Conservation (phyloP, 148 eudicot genomes). For the Arbutus unedo region DNA sequence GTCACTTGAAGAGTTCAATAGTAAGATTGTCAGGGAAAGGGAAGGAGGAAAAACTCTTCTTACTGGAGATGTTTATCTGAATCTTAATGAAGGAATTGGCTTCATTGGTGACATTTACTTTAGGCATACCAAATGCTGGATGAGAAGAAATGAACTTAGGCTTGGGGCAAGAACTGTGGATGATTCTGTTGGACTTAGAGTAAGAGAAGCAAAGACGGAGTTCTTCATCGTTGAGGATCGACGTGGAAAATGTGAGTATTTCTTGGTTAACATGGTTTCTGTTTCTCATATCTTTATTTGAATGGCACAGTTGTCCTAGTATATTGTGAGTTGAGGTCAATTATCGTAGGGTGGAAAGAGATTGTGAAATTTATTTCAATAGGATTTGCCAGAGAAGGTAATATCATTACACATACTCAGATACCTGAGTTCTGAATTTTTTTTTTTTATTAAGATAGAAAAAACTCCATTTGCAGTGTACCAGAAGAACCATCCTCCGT, state of each 20-base stretch:
- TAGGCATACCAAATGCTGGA: constrained; percentile 20
- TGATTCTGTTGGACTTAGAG: not conserved
- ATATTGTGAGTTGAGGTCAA: not conserved
- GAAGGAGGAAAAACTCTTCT: constrained; percentile 16
- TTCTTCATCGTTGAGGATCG: constrained; percentile 5
- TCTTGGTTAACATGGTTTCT: not conserved
- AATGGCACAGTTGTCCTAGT: not conserved
- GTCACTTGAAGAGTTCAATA: constrained; percentile 20
- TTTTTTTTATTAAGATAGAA: not conserved
- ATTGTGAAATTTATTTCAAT: not conserved
- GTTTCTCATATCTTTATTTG: not conserved
- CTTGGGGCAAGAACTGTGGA: constrained; percentile 19
- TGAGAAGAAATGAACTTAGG: constrained; percentile 8
- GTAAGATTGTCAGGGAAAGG: constrained; percentile 6
- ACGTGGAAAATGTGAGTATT: constrained; percentile 13
- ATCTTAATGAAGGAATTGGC: constrained; percentile 18
- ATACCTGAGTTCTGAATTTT: not conserved
- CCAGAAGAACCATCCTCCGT: constrained; percentile 58
- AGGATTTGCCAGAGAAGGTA: not conserved
- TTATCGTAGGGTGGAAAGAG: not conserved
- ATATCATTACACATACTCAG: not conserved
- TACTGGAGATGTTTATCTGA: constrained; percentile 1
- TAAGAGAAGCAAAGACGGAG: constrained; percentile 17
- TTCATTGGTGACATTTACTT: not conserved
- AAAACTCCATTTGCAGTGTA: constrained; percentile 30